phyloP scores from a whole-genome alignment of 768 basidiomycete genomes.

The Boletus reticulatus region DNA sequence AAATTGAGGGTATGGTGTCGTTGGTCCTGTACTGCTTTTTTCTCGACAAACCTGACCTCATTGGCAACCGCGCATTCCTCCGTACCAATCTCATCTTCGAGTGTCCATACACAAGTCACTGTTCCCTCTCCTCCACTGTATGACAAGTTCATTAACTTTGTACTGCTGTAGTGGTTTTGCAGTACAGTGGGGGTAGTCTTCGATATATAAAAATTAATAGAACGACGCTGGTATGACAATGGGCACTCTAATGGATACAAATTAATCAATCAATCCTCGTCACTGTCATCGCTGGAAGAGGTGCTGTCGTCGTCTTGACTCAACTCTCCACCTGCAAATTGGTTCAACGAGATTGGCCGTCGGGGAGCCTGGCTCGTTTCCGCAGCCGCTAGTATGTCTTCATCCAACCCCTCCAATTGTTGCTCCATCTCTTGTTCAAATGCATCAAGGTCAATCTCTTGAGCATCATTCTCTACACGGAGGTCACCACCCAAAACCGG shows the following conservation, averaged over 20 bases:
- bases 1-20: conserved; percentile 28
- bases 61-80: conserved; percentile 31
- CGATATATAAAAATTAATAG: conserved; percentile 3
- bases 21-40: conserved; percentile 54
- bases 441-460: conserved; percentile 36
- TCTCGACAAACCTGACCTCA: conserved; percentile 53
- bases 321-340: conserved; percentile 43
- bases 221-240: conserved; percentile 4
- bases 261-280: conserved; percentile 45
- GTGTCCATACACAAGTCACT: conserved; percentile 21
- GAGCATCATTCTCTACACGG: conserved; percentile 25
- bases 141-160: conserved; percentile 11
- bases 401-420: conserved; percentile 41
- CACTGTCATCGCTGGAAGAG: conserved; percentile 54
- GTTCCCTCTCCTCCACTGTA: conserved; percentile 34
- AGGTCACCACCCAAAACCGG: conserved; percentile 33
- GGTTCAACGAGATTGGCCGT: conserved; percentile 50
- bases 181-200: conserved; percentile 1
- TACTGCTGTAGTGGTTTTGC: neutral
- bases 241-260: neutral
- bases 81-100: conserved; percentile 11
- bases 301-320: conserved; percentile 48
- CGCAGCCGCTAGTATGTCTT: conserved; percentile 49
- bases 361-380: conserved; percentile 35
- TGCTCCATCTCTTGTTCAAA: conserved; percentile 36